A percentile compares a stretch with the other conserved stretches of the same genome.
phyloP scores from a whole-genome alignment of 768 basidiomycete genomes.

The Boletus bicolor region DNA sequence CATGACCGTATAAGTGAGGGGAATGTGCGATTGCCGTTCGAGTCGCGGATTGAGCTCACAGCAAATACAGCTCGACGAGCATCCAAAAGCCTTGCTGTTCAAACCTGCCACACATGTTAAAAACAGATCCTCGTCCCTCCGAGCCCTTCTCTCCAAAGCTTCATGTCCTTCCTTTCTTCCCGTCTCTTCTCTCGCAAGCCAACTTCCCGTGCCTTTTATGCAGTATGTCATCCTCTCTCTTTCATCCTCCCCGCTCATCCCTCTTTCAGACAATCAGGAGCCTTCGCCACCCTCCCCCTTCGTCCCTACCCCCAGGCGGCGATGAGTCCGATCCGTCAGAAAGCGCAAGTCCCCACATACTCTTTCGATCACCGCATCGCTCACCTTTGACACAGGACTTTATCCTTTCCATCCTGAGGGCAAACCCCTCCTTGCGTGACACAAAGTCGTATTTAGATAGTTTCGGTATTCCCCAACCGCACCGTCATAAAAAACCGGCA shows the following conservation, averaged over 20 bases:
- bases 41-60: slow-evolving; percentile 28
- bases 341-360: slow-evolving; percentile 40
- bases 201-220: slow-evolving; percentile 51
- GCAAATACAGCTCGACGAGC: slow-evolving; percentile 26
- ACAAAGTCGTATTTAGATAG: slow-evolving; percentile 86
- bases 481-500: slow-evolving; percentile 24
- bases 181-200: slow-evolving; percentile 37
- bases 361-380: background rate
- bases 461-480: slow-evolving; percentile 69
- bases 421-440: slow-evolving; percentile 89
- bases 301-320: slow-evolving; percentile 7
- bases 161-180: slow-evolving; percentile 24
- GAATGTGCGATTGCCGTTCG: slow-evolving; percentile 20
- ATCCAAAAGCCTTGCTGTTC: slow-evolving; percentile 12
- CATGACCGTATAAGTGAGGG: slow-evolving; percentile 1
- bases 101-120: slow-evolving; percentile 20
- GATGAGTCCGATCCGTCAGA: slow-evolving; percentile 39
- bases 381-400: slow-evolving; percentile 66
- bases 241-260: slow-evolving; percentile 19
- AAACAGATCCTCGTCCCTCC: background rate
- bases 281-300: slow-evolving; percentile 20
- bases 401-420: slow-evolving; percentile 89
- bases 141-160: background rate
- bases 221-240: slow-evolving; percentile 38
- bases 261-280: slow-evolving; percentile 28